Base-by-base conservation (phyloP, 148 eudicot genomes). In the Chenopodium formosanum region DNA sequence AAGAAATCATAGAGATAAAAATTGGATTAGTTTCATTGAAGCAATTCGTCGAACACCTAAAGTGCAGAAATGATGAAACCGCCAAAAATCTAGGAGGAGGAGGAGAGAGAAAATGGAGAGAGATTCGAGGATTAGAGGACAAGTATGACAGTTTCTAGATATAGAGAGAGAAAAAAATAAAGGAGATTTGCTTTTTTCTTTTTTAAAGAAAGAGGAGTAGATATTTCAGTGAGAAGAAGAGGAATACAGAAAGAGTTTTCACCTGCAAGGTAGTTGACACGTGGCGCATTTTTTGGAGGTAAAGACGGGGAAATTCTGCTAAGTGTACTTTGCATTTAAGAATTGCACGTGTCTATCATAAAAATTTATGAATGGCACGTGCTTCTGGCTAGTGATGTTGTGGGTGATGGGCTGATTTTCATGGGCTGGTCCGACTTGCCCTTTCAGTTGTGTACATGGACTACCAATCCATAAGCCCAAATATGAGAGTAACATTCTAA, bases 61-160 rank as follows among this genome's bases (percentile, higher is more conserved):
- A 46, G 60, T 2, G 44, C 56, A 37, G 2, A 64, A 58, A 80
- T 17, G 52, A 44, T 65, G 62, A 56, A 56, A 56, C 62, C 22
- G 62, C 62, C 81, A 72, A 74, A 40, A 67, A 8, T 67, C 6
- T 29, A 70, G 7, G 2, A 67, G 14, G 17, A 67, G 14, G 17
- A 81, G 53, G 73, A 44, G 29, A 50, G 58, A 47, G 79, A 74
- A 47, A 70, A 44, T 19, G n/a, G 11, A 23, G 11, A 73, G 40
- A 78, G 60, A 83, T 83, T 84, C 86, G 72, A 64, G 29, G 73
- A 80, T 60, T 84, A 44, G 0, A 68, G 29, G 69, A 76, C 74
- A 80, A 79, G 83, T 80, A 65, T 80, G 76, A 32, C 52, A 48
- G 76, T 73, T 73, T 73, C 56, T 73, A 46, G 19, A 48, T 20